Evolutionary conservation across 2,329 filamentous ascomycete genomes (phyloP), one percentile per base, ranked within the genome.

Genomic region (Alternaria solani): DNA sequence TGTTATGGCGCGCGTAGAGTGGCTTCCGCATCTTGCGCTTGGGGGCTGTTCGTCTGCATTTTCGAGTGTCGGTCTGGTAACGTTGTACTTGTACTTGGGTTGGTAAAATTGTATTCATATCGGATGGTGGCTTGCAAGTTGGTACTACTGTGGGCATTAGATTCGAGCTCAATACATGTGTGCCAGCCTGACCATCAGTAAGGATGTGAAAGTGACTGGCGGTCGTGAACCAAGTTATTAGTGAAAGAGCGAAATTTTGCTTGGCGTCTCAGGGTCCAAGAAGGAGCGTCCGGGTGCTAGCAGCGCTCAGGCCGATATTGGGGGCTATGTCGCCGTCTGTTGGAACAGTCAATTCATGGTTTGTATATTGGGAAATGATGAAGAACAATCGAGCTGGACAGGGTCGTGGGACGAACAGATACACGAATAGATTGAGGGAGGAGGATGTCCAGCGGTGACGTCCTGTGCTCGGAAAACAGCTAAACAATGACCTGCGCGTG

Each of bases 21-120:
- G 43, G 51, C 43, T 62, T 53, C 44, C 58, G 55, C 55, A 58
- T 65, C 59, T 66, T 68, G 60, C 65, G 65, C 57, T 59, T 51
- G 48, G 57, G 60, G 53, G 55, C 47, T 57, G 18, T 55, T 53
- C 65, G 55, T 63, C 57, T 66, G 67, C 67, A 72, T 72, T 64
- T 66, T n/a, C 58, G 57, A 67, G 62, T 58, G 59, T 66, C 64
- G 42, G 39, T 41, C 44, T 30, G 16, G 38, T 18, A 39, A 54
- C 30, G 48, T 32, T 57, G 49, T 54, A 58, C 23, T 58, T 58
- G 55, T 58, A 59, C 20, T 20, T 38, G 20, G 41, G 26, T 39
- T 32, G 49, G 38, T 12, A 23, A 39, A 25, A 30, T 38, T 32
- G 43, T 39, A 55, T 41, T 12, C 46, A 25, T 16, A 23, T 49